These are phyloP conservation scores for Trypanosoma congolense DNA, from an alignment of 208 protist genomes.

Conservation along the genomic window DNA sequence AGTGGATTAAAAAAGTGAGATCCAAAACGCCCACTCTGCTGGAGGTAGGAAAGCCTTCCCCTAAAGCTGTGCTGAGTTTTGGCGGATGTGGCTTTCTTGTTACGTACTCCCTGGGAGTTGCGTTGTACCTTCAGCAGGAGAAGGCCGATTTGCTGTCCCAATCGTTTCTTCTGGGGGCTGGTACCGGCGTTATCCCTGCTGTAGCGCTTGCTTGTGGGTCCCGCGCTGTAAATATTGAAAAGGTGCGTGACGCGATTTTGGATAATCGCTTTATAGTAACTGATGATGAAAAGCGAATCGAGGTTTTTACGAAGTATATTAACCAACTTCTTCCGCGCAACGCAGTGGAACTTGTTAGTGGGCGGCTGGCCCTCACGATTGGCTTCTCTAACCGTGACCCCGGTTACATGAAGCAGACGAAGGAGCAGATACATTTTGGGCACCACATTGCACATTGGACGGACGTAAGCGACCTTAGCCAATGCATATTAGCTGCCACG, in stretches of 20 bases:
- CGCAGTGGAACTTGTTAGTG: constrained; percentile 63
- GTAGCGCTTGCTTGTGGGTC: constrained; percentile 75
- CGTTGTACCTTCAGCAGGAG: constrained; percentile 84
- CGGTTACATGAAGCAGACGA: constrained; percentile 78
- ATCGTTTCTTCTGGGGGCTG: constrained; percentile 75
- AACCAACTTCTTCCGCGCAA: constrained; percentile 73
- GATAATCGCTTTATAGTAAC: constrained; percentile 74
- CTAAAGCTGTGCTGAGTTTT: constrained; percentile 83
- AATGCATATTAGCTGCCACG: constrained; percentile 80
- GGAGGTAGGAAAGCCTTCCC: constrained; percentile 75
- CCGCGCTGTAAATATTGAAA: constrained; percentile 63
- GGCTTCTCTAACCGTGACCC: constrained; percentile 81
- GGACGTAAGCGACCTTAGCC: constrained; percentile 66
- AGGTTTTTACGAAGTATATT: constrained; percentile 62
- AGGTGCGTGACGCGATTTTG: constrained; percentile 75
- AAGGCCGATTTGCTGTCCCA: constrained; percentile 68
- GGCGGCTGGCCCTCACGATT: constrained; percentile 79
- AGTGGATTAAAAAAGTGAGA: constrained; percentile 72
- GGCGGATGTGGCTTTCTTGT: constrained; percentile 83
- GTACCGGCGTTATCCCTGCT: constrained; percentile 74
- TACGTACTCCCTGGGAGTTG: constrained; percentile 84
- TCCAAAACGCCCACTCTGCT: constrained; percentile 79
- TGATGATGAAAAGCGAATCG: constrained; percentile 67
- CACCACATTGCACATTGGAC: constrained; percentile 81
- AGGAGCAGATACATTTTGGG: constrained; percentile 84